phyloP scores from a whole-genome alignment of 345 rosid genomes.

The Citrus inodora region DNA sequence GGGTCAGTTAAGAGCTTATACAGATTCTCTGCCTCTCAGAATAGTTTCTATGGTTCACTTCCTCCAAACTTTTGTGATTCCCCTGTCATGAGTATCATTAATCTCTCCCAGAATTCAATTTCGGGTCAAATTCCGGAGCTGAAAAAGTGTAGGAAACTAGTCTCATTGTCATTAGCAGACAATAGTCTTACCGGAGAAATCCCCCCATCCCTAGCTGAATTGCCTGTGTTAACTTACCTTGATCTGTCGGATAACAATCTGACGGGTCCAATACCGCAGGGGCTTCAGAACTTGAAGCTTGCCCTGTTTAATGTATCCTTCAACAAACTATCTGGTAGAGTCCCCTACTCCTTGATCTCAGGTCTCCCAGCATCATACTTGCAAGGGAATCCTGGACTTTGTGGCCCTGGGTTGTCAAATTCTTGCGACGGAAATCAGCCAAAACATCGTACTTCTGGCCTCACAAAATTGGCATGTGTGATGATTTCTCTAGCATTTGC shows the following conservation, averaged over 20 bases:
- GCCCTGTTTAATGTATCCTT: conserved; percentile 89
- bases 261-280: conserved; percentile 73
- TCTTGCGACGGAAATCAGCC: conserved; percentile 49
- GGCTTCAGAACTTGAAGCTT: conserved; percentile 76
- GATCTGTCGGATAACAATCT: conserved; percentile 84
- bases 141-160: conserved; percentile 77
- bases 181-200: conserved; percentile 64
- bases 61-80: conserved; percentile 86
- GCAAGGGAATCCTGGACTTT: conserved; percentile 82
- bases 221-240: conserved; percentile 87
- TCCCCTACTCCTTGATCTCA: conserved; percentile 63
- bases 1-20: conserved; percentile 78
- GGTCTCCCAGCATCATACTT: conserved; percentile 91
- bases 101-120: conserved; percentile 70
- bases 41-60: conserved; percentile 57
- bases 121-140: conserved; percentile 77
- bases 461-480: conserved; percentile 43
- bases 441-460: conserved; percentile 32
- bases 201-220: conserved; percentile 66
- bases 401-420: conserved; percentile 75
- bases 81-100: conserved; percentile 83
- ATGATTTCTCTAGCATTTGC: conserved; percentile 67
- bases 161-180: conserved; percentile 74
- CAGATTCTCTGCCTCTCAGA: conserved; percentile 81
- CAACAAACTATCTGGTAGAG: conserved; percentile 71